Evolutionary conservation across 768 basidiomycete genomes (phyloP).

Genomic region (Serendipita sp.): DNA sequence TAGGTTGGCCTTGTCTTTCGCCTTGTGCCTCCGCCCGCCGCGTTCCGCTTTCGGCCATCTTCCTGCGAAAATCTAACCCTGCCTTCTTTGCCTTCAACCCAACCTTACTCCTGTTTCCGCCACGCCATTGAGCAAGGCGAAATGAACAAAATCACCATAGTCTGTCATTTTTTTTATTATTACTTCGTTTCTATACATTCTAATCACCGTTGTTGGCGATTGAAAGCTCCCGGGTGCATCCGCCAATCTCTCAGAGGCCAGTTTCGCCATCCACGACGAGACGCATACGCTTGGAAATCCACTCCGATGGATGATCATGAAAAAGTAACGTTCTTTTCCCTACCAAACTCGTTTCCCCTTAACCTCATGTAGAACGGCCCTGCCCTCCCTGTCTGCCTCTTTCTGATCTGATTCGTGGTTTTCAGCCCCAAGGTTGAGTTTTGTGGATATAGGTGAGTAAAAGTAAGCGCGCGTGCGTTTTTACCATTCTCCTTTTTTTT

Average conservation of each 20-base stretch:
- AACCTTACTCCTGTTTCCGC: too few relatives aligned
- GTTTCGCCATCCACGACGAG: slow-evolving; percentile 85
- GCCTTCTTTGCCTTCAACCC: background rate
- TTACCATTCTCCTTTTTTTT: too few relatives aligned
- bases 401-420: background rate
- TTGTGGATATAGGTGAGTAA: slow-evolving; percentile 79
- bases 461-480: too few relatives aligned
- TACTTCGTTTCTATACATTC: background rate
- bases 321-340: slow-evolving; percentile 50
- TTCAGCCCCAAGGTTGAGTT: slow-evolving; percentile 89
- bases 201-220: background rate
- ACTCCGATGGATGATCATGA: slow-evolving; percentile 96
- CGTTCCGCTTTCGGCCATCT: background rate
- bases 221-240: slow-evolving; percentile 67
- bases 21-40: too few relatives aligned
- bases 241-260: slow-evolving; percentile 70
- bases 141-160: slow-evolving; percentile 10
- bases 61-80: background rate
- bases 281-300: slow-evolving; percentile 93
- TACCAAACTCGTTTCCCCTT: background rate
- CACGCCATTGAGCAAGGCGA: too few relatives aligned
- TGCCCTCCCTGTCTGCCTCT: background rate
- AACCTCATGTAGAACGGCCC: background rate
- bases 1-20: too few relatives aligned
- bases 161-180: background rate